phyloP scores from a whole-genome alignment of 345 rosid genomes.

The Turritis glabra region DNA sequence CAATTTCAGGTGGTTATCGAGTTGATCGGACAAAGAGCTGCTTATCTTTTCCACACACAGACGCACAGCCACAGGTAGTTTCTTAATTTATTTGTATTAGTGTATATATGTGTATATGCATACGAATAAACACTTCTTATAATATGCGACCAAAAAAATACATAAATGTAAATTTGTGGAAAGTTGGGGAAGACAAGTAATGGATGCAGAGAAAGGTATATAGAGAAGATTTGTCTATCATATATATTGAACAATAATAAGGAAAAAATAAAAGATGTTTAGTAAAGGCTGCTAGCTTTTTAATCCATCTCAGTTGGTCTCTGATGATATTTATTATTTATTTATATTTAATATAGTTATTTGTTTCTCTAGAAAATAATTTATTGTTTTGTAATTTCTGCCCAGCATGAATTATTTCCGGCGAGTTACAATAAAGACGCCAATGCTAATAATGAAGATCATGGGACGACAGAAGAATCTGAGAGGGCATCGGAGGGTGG shows the following conservation, averaged over 20 bases:
- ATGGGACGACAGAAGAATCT: constrained; percentile 38
- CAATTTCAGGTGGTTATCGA: constrained; percentile 37
- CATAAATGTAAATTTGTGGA: constrained; percentile 17
- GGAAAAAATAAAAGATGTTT: constrained; percentile 24
- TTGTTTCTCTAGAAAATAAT: constrained; percentile 24
- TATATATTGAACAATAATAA: constrained; percentile 26
- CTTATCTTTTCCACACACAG: constrained; percentile 35
- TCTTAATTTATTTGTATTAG: not conserved
- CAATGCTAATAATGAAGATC: constrained; percentile 9
- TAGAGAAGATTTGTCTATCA: constrained; percentile 22
- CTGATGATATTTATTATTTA: constrained; percentile 22
- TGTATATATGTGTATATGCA: constrained; percentile 2
- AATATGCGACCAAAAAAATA: constrained; percentile 19
- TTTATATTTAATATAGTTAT: constrained; percentile 25
- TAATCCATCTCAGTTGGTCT: constrained; percentile 28
- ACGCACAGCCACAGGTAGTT: constrained; percentile 42
- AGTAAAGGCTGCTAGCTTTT: constrained; percentile 40
- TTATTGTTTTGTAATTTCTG: constrained; percentile 1
- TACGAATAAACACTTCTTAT: not conserved
- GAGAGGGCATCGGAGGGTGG: constrained; percentile 32
- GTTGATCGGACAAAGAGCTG: constrained; percentile 46
- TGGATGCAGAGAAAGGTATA: not conserved
- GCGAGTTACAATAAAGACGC: constrained; percentile 12
- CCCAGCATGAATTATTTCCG: constrained; percentile 8
- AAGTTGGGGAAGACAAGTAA: constrained; percentile 20